Conservation (phyloP, 345 rosid genomes). For the Corchorus capsularis region DNA sequence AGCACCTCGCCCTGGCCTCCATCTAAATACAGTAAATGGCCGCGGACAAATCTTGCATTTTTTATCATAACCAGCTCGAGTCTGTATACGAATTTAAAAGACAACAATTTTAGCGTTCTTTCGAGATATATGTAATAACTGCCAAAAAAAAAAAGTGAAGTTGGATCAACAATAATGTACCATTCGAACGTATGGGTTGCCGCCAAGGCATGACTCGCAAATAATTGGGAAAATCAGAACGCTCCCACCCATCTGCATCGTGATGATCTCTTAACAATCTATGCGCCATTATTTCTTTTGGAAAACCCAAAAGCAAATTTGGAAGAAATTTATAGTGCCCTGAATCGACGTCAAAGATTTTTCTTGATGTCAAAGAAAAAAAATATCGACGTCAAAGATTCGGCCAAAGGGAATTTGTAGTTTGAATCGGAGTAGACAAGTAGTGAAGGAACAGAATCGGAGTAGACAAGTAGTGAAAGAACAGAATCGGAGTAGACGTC, state of each 20-base stretch:
- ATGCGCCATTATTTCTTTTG: constrained; percentile 69
- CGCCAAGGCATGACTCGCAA: constrained; percentile 95
- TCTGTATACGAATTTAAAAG: constrained; percentile 45
- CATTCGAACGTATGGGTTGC: constrained; percentile 94
- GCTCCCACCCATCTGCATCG: constrained; percentile 95
- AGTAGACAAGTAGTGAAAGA: too few species aligned
- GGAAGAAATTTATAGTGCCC: too few species aligned
- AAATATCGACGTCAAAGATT: too few species aligned
- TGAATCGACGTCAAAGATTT: too few species aligned
- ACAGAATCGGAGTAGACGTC: too few species aligned
- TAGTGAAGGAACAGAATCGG: too few species aligned
- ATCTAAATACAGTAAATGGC: constrained; percentile 90
- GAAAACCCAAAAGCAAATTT: too few species aligned
- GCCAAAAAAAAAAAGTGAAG: background rate
- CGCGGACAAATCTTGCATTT: constrained; percentile 97
- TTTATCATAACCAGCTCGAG: constrained; percentile 81
- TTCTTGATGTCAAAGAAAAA: too few species aligned
- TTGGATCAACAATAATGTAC: constrained; percentile 30
- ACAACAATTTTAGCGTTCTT: too few species aligned
- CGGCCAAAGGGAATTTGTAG: too few species aligned
- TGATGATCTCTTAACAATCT: constrained; percentile 80
- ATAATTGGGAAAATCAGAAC: constrained; percentile 90
- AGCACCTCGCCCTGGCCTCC: constrained; percentile 95
- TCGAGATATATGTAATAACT: too few species aligned
- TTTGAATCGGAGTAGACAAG: too few species aligned